phyloP scores from a whole-genome alignment of 805 yeast species.

The Barnettozyma sp. region DNA sequence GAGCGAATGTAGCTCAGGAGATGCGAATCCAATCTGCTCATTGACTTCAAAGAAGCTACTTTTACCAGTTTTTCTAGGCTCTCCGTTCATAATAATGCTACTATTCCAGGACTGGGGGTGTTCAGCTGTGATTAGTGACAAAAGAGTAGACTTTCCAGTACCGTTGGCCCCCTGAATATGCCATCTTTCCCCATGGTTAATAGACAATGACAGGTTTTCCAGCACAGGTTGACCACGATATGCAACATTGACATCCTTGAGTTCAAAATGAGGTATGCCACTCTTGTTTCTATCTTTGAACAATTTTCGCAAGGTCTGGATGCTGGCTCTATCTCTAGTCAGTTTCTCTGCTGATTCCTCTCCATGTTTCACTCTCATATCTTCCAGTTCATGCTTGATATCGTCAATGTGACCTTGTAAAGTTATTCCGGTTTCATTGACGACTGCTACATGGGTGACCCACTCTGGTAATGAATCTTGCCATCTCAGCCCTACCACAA shows the following conservation, averaged over 20 bases:
- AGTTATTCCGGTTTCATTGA: constrained; percentile 46
- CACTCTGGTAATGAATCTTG: constrained; percentile 77
- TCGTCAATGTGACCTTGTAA: constrained; percentile 39
- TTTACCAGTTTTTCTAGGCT: constrained; percentile 64
- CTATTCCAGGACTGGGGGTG: constrained; percentile 95
- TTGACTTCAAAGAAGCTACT: constrained; percentile 76
- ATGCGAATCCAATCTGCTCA: constrained; percentile 70
- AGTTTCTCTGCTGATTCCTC: constrained; percentile 11
- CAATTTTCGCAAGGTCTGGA: constrained; percentile 14
- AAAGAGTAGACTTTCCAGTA: constrained; percentile 83
- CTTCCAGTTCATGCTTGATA: constrained; percentile 20
- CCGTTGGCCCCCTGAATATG: constrained; percentile 88
- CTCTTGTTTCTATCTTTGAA: constrained; percentile 15
- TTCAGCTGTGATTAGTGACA: constrained; percentile 83
- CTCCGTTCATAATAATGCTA: constrained; percentile 55
- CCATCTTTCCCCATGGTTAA: constrained; percentile 73
- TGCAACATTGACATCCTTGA: constrained; percentile 55
- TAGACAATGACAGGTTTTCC: constrained; percentile 55
- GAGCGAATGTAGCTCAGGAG: constrained; percentile 91
- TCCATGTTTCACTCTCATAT: constrained; percentile 18
- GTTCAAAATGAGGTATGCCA: constrained; percentile 34
- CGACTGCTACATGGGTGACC: constrained; percentile 67
- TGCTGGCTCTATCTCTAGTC: constrained; percentile 13
- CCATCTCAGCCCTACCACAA: constrained; percentile 67
- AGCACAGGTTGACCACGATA: constrained; percentile 61